Conservation (phyloP, 164 flowering plant genomes). For the Malania oleifera region DNA sequence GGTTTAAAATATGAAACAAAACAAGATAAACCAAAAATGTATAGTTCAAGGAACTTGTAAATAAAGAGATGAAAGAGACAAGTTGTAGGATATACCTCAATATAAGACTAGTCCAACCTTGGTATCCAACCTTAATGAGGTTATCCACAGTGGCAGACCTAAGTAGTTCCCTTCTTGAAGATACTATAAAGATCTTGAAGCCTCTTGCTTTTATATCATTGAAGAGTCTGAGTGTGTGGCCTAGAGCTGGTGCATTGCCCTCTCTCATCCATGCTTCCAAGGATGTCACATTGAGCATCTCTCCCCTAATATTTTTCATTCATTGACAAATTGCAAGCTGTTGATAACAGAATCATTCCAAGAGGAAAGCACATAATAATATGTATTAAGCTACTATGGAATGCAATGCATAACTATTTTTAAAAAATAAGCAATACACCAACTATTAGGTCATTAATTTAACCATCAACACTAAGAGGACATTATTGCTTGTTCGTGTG, state of each 20-base stretch:
- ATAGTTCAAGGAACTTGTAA: too few species aligned
- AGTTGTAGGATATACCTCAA: constrained; percentile 37
- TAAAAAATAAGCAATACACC: too few species aligned
- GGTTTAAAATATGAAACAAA: neutral
- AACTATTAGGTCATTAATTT: too few species aligned
- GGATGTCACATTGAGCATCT: constrained; percentile 40
- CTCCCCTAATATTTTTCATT: constrained; percentile 35
- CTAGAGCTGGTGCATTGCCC: constrained; percentile 58
- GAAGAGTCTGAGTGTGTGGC: constrained; percentile 38
- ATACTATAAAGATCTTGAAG: constrained; percentile 50
- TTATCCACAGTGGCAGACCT: constrained; percentile 65
- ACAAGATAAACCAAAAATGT: neutral
- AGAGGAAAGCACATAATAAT: too few species aligned
- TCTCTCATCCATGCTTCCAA: constrained; percentile 57
- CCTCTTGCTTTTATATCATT: constrained; percentile 55
- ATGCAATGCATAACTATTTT: too few species aligned
- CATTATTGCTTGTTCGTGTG: too few species aligned
- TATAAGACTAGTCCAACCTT: constrained; percentile 58
- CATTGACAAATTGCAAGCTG: neutral
- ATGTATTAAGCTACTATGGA: too few species aligned
- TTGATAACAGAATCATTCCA: neutral
- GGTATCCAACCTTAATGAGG: constrained; percentile 53
- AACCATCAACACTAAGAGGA: too few species aligned
- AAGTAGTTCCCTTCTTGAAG: constrained; percentile 53
- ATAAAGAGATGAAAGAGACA: too few species aligned